Evolutionary conservation across 768 basidiomycete species (phyloP).

Genomic region (Myochromella boudieri): DNA sequence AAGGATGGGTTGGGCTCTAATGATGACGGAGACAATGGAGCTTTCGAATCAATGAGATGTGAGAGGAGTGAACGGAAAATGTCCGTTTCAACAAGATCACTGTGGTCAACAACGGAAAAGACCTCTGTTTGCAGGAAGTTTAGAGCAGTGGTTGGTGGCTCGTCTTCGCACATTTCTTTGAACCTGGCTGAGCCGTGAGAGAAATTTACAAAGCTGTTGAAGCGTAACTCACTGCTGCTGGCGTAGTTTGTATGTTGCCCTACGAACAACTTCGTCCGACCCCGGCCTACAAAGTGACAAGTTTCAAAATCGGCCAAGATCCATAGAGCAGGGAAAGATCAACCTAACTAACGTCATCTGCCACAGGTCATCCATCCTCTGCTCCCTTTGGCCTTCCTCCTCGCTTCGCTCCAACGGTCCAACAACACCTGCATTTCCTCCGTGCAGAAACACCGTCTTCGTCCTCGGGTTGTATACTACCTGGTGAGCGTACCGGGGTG

Average conservation of each 20-base stretch:
- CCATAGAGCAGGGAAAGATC: conserved; percentile 15
- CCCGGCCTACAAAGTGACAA: conserved; percentile 44
- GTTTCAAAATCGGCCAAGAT: neutral
- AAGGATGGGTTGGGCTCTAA: conserved; percentile 15
- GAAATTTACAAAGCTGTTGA: neutral
- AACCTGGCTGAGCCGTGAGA: conserved; percentile 46
- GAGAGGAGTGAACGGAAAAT: conserved; percentile 66
- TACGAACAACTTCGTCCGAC: conserved; percentile 61
- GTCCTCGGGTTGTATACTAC: conserved; percentile 67
- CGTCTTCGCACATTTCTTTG: conserved; percentile 77
- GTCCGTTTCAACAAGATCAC: conserved; percentile 57
- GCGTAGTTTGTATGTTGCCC: conserved; percentile 62
- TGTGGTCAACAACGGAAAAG: conserved; percentile 69
- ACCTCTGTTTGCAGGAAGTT: conserved; percentile 72
- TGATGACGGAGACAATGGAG: conserved; percentile 17
- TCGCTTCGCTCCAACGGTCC: conserved; percentile 17
- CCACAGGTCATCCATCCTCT: conserved; percentile 78
- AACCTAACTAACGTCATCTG: conserved; percentile 67
- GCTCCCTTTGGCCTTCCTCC: conserved; percentile 35
- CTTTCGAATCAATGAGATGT: conserved; percentile 51
- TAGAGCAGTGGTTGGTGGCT: conserved; percentile 61
- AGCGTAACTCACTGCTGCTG: conserved; percentile 62
- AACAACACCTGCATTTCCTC: conserved; percentile 63
- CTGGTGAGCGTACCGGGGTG: conserved; percentile 75
- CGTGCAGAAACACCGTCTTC: conserved; percentile 66